Conservation (phyloP, 441 rosid species). For the Eutrema salsugineum region DNA sequence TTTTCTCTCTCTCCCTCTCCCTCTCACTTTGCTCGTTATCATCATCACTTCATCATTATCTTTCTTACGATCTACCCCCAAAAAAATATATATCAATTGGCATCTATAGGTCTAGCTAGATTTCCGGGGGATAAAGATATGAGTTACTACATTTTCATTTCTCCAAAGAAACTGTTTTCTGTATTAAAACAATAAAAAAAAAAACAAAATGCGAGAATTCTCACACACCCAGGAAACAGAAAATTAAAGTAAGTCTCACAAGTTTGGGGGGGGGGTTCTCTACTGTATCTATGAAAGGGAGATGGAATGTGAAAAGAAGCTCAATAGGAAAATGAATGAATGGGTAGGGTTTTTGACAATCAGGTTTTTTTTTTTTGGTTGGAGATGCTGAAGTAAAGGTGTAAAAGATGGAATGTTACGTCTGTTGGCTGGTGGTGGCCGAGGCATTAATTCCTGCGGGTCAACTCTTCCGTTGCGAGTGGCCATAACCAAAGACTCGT, state of each 20-base stretch:
- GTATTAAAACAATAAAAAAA: neutral
- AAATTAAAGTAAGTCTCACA: neutral
- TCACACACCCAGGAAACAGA: neutral
- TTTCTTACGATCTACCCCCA: slow-evolving; percentile 6
- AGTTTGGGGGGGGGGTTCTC: neutral
- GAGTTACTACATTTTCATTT: neutral
- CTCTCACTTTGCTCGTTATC: slow-evolving; percentile 31
- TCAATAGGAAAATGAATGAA: neutral
- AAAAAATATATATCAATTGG: neutral
- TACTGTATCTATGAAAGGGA: neutral
- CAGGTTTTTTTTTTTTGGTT: neutral
- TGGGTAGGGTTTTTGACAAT: neutral
- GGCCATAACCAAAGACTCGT: slow-evolving; percentile 23
- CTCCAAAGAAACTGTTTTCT: neutral
- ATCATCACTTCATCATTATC: slow-evolving; percentile 61
- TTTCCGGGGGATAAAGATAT: slow-evolving; percentile 39
- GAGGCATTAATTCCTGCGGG: slow-evolving; percentile 12
- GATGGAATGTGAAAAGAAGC: neutral
- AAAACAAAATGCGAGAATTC: slow-evolving; percentile 2
- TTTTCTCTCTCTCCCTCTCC: slow-evolving; percentile 9
- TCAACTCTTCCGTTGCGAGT: slow-evolving; percentile 24
- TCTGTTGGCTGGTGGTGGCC: slow-evolving; percentile 25
- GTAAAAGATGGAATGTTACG: slow-evolving; percentile 17
- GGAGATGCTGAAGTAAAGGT: neutral
- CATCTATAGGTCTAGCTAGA: slow-evolving; percentile 30